Conservation (phyloP, 1,284 basidiomycete species). For the Trichosporon asahii region DNA sequence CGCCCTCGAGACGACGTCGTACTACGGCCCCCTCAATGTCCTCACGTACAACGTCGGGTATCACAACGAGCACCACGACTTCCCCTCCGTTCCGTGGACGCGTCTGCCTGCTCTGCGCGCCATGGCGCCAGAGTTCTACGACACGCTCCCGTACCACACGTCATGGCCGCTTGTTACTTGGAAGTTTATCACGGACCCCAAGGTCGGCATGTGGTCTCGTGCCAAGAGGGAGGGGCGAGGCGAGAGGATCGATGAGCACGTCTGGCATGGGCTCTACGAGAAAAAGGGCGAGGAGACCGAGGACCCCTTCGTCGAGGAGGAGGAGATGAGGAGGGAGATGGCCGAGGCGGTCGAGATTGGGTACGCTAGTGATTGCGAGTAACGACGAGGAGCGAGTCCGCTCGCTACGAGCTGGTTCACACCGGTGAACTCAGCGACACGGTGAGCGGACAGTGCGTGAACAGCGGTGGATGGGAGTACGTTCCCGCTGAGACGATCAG, state of each 20-base stretch:
- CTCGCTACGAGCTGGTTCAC: no score
- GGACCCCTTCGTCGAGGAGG: constrained; percentile 10
- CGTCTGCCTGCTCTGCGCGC: constrained; percentile 76
- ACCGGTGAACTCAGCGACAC: no score
- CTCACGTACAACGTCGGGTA: constrained; percentile 98
- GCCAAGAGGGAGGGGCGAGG: constrained; percentile 52
- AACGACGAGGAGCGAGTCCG: neutral
- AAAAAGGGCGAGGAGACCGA: constrained; percentile 15
- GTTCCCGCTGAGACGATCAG: no score
- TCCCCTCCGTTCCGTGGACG: constrained; percentile 94
- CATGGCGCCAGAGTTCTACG: constrained; percentile 90
- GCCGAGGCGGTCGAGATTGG: constrained; percentile 27
- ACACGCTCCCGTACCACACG: constrained; percentile 76
- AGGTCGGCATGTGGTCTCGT: constrained; percentile 65
- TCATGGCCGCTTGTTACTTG: constrained; percentile 93
- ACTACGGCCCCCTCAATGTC: constrained; percentile 87
- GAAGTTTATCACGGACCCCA: constrained; percentile 85
- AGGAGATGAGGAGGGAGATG: constrained; percentile 26
- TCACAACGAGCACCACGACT: constrained; percentile 99
- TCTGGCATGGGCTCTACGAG: constrained; percentile 34
- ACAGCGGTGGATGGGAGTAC: no score
- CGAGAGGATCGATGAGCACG: constrained; percentile 38
- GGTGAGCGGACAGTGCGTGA: no score
- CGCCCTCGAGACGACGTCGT: constrained; percentile 89
- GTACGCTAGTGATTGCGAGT: constrained; percentile 23